phyloP scores from a whole-genome alignment of 129 eudicot genomes.

The Erigeron canadensis region DNA sequence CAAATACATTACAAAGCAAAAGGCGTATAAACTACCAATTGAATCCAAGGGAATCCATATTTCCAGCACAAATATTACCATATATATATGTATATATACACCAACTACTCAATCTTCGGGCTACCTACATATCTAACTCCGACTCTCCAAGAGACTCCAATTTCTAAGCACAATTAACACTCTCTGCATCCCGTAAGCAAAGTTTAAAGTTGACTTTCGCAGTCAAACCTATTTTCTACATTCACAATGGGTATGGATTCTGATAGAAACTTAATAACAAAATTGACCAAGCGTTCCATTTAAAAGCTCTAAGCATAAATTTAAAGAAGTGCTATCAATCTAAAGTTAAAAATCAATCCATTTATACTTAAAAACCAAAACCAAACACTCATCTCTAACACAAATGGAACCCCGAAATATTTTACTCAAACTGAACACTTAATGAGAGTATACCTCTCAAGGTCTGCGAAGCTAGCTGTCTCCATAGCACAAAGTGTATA shows the following conservation, averaged over 20 bases:
- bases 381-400: neutral
- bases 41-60: neutral
- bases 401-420: neutral
- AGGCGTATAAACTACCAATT: neutral
- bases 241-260: neutral
- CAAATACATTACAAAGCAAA: neutral
- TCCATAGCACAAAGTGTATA: no score
- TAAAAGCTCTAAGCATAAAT: neutral
- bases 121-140: neutral
- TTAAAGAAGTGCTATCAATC: neutral
- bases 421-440: no score
- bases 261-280: neutral
- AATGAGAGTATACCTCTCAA: no score
- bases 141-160: neutral
- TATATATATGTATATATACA: no score
- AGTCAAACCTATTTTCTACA: neutral
- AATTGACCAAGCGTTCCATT: neutral
- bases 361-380: neutral
- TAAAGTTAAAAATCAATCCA: constrained; percentile 11
- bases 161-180: neutral
- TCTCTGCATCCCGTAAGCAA: constrained; percentile 1
- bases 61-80: neutral
- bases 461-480: neutral
- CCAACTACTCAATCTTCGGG: neutral
- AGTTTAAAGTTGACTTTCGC: neutral